Conservation (phyloP, 371 early-diverging fungal genomes). For the Mortierella sp. region DNA sequence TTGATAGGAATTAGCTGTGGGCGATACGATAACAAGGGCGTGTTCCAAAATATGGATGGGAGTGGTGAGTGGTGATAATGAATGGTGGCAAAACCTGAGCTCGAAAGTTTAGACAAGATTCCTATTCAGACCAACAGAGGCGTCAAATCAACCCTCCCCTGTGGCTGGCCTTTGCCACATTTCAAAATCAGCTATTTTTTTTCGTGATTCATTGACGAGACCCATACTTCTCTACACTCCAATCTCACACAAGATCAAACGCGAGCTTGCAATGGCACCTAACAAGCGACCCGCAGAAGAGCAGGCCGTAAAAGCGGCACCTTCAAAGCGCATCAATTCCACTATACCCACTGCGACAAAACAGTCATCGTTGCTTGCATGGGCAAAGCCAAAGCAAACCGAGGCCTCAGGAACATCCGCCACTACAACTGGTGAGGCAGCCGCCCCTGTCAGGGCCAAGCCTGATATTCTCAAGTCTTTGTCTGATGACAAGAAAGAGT, state of each 20-base stretch:
- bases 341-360: constrained; percentile 11
- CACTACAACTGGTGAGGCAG: neutral
- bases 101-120: no score
- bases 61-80: neutral
- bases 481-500: constrained; percentile 56
- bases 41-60: no score
- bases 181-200: no score
- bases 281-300: constrained; percentile 34
- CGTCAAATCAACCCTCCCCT: no score
- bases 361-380: constrained; percentile 36
- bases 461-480: constrained; percentile 40
- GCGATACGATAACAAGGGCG: no score
- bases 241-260: no score
- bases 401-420: neutral
- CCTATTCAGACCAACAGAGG: no score
- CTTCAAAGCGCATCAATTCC: constrained; percentile 17
- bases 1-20: no score
- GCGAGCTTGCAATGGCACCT: neutral
- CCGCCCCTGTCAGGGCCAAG: constrained; percentile 14
- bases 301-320: constrained; percentile 13
- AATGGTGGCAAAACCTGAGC: no score
- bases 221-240: no score
- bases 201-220: no score
- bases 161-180: no score
- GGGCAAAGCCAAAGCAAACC: constrained; percentile 34